Conservation (phyloP, 2,329 filamentous ascomycete genomes). For the Verticillium dahliae region DNA sequence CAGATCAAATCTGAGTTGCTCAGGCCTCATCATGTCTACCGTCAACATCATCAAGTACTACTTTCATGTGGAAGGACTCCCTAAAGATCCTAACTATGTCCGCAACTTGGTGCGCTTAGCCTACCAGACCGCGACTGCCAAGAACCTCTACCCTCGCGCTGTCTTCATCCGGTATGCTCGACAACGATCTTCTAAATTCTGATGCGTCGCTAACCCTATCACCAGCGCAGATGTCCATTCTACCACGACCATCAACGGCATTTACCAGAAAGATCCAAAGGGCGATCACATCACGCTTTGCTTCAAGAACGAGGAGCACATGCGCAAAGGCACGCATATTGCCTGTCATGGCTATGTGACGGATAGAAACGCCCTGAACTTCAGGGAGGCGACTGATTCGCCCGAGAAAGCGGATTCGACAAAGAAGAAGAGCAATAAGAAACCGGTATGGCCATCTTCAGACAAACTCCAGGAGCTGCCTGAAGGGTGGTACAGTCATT, state of each 20-base stretch:
- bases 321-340: conserved; percentile 6
- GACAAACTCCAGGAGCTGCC: conserved; percentile 6
- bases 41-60: no score
- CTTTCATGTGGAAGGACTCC: no score
- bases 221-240: conserved; percentile 2
- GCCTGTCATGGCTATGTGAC: conserved; percentile 9
- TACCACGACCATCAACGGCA: conserved; percentile 6
- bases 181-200: no score
- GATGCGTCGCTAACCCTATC: no score
- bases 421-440: conserved; percentile 2
- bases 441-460: conserved; percentile 5
- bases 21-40: no score
- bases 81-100: no score
- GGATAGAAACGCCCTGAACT: conserved; percentile 4
- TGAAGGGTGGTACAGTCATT: not conserved
- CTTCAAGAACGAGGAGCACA: conserved; percentile 7
- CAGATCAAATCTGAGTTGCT: no score
- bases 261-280: conserved; percentile 5
- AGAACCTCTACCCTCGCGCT: not conserved
- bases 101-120: no score
- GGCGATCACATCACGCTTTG: conserved; percentile 7
- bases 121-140: no score
- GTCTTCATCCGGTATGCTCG: not conserved
- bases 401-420: conserved; percentile 7
- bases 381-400: not conserved